Evolutionary conservation across 768 basidiomycete species (phyloP).

Genomic region (Mycena pura): DNA sequence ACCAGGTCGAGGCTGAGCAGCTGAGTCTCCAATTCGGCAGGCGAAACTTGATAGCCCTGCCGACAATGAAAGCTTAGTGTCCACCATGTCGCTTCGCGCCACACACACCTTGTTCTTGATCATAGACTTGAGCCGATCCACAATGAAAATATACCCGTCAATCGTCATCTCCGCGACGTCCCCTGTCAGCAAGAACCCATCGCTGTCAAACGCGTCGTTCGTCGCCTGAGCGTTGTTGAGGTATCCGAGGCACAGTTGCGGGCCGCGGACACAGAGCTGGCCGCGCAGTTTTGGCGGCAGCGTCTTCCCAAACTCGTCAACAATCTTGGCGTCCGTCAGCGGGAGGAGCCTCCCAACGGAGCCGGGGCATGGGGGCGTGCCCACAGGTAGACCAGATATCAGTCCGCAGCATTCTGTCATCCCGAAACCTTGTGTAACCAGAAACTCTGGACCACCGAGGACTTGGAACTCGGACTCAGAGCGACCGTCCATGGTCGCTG

Average conservation of each 20-base stretch:
- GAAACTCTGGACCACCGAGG: neutral
- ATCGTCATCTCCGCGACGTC: neutral
- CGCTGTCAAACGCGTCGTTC: neutral
- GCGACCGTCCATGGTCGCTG: neutral
- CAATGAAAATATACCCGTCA: neutral
- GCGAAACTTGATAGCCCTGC: constrained; percentile 9
- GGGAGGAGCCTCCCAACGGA: neutral
- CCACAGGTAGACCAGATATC: neutral
- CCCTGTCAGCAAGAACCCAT: constrained; percentile 3
- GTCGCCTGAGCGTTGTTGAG: constrained; percentile 1
- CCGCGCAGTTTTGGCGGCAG: neutral
- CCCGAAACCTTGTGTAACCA: constrained; percentile 1
- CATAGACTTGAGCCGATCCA: constrained; percentile 1
- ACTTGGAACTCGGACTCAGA: neutral
- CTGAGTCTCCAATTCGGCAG: constrained; percentile 3
- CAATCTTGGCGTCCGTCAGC: neutral
- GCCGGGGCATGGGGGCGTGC: neutral
- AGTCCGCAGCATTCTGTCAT: constrained; percentile 7
- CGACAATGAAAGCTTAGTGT: neutral
- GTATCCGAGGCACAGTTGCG: neutral
- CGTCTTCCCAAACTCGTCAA: neutral
- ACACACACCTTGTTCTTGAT: constrained; percentile 6
- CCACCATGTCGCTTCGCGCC: no score
- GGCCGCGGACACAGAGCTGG: constrained; percentile 8
- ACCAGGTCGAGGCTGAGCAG: neutral